A percentile compares a stretch with the other conserved stretches of the same genome.
Evolutionary conservation across 306 rosid species (phyloP).

Genomic region (Ceratonia siliqua): DNA sequence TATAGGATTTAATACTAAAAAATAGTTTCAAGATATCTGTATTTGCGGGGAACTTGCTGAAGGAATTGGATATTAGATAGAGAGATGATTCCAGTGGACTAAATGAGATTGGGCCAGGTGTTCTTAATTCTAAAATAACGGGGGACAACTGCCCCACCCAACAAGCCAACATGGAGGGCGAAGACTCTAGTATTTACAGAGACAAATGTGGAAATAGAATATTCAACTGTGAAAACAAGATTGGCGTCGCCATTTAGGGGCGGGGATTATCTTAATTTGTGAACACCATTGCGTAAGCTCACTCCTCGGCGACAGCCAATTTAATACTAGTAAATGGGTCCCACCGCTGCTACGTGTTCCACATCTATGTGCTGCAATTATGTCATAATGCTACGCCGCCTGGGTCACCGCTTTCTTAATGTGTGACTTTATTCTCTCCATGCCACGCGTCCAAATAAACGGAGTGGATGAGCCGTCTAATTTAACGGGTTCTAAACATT

Average conservation of each 20-base stretch:
- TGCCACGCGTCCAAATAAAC: conserved; percentile 38
- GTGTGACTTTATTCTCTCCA: background rate
- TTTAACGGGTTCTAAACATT: background rate
- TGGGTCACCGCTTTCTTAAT: background rate
- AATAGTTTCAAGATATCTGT: no score
- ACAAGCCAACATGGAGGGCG: background rate
- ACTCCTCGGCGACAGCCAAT: background rate
- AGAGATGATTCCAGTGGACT: background rate
- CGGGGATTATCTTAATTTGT: background rate
- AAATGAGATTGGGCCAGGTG: background rate
- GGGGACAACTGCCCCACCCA: no score
- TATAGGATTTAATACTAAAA: no score
- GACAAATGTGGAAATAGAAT: conserved; percentile 3
- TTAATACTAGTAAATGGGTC: background rate
- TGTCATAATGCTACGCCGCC: conserved; percentile 5
- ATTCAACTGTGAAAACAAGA: background rate
- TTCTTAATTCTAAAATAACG: background rate
- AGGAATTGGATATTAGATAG: no score
- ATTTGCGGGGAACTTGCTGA: no score
- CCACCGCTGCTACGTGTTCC: conserved; percentile 41
- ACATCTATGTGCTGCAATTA: background rate
- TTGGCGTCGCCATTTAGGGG: background rate
- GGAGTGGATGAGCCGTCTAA: background rate
- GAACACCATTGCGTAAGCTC: background rate
- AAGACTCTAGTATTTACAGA: conserved; percentile 15